These are phyloP conservation scores for Spirogloea muscicola DNA, from an alignment of 139 green algal genomes.

Conservation along the genomic window DNA sequence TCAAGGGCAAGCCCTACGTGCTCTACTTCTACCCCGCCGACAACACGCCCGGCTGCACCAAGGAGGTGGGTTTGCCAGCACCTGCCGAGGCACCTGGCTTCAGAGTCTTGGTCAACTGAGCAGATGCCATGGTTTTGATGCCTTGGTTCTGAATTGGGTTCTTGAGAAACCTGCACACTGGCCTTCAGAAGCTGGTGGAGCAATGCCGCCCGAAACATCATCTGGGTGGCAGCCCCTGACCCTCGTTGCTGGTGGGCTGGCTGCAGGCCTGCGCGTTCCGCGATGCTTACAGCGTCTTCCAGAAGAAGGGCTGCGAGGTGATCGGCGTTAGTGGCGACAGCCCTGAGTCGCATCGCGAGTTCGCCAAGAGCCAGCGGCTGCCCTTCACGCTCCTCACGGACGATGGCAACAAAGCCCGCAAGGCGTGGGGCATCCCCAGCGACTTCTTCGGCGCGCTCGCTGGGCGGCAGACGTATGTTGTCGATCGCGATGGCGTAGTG, in stretches of 20 bases:
- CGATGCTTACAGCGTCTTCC: slow-evolving; percentile 40
- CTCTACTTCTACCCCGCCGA: slow-evolving; percentile 45
- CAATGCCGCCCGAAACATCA: no score
- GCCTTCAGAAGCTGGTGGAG: no score
- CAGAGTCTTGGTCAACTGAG: no score
- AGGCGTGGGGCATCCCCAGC: slow-evolving; percentile 42
- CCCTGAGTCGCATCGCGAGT: slow-evolving; percentile 34
- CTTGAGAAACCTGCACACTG: no score
- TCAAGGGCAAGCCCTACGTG: slow-evolving; percentile 38
- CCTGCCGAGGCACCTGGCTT: no score
- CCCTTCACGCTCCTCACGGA: slow-evolving; percentile 47
- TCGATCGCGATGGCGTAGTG: slow-evolving; percentile 48
- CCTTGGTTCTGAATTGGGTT: no score
- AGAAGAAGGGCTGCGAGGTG: slow-evolving; percentile 29
- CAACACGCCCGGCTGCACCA: slow-evolving; percentile 44
- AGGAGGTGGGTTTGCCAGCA: slow-evolving; percentile 35
- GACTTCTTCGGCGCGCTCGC: slow-evolving; percentile 45
- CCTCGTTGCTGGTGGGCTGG: no score
- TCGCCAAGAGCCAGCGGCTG: slow-evolving; percentile 40
- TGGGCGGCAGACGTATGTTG: slow-evolving; percentile 45
- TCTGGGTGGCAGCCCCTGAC: no score
- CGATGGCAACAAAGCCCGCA: slow-evolving; percentile 40
- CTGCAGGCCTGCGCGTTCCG: slow-evolving; percentile 50
- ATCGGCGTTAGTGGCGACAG: slow-evolving; percentile 43
- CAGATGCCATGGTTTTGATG: no score